phyloP scores from a whole-genome alignment of 257 asterid species.

The Nicotiana otophora region DNA sequence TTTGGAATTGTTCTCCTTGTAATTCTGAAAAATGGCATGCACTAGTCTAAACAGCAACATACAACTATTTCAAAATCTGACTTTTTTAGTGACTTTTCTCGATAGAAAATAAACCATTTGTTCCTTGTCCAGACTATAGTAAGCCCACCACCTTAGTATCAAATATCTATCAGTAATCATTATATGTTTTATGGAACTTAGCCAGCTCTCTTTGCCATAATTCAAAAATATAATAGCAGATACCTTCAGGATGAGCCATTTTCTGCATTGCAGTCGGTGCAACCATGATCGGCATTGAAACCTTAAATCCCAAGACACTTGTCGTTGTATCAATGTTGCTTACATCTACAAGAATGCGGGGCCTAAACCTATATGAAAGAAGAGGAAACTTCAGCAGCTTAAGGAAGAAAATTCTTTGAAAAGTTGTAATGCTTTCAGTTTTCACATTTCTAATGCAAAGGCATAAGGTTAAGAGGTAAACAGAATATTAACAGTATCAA shows the following conservation, averaged over 20 bases:
- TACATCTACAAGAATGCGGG: constrained; percentile 79
- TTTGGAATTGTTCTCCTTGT: neutral
- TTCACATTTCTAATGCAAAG: neutral
- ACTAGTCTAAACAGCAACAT: neutral
- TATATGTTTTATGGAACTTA: neutral
- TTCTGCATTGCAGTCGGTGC: constrained; percentile 94
- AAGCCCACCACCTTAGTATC: neutral
- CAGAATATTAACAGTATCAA: neutral
- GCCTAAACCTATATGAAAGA: constrained; percentile 53
- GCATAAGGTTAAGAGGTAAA: neutral
- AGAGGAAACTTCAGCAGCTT: constrained; percentile 2
- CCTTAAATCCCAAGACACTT: constrained; percentile 51
- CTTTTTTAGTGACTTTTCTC: neutral
- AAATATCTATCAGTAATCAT: neutral
- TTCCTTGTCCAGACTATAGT: neutral
- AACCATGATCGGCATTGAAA: constrained; percentile 89
- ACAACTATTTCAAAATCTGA: neutral
- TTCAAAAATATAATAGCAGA: neutral
- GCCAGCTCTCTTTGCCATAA: neutral
- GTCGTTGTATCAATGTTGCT: constrained; percentile 58
- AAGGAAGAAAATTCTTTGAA: neutral
- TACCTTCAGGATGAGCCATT: constrained; percentile 94
- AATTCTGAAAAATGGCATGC: neutral
- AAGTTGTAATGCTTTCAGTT: neutral
- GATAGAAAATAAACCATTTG: neutral